phyloP scores from a whole-genome alignment of 768 basidiomycete species.

The Kwoniella sp. region DNA sequence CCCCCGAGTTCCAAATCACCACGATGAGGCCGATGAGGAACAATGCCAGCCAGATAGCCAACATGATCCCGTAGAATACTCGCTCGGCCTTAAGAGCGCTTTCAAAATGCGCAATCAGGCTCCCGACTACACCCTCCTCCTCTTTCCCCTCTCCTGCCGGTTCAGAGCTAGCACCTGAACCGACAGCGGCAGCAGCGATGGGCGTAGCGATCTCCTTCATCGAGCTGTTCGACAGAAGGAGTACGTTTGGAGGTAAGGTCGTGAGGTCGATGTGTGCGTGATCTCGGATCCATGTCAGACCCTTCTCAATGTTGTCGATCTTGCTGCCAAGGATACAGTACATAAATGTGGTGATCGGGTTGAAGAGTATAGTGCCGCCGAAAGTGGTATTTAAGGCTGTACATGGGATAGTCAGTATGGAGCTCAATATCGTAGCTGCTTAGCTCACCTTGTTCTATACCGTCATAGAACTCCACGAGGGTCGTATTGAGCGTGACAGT shows the following conservation, averaged over 20 bases:
- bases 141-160: too few species aligned
- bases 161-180: conserved; percentile 57
- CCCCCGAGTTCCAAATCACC: conserved; percentile 45
- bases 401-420: not conserved
- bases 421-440: not conserved
- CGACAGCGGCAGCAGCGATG: conserved; percentile 70
- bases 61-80: conserved; percentile 75
- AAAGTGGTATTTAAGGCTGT: conserved; percentile 58
- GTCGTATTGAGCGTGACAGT: conserved; percentile 83
- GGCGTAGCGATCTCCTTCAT: conserved; percentile 73
- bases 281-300: conserved; percentile 83
- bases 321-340: conserved; percentile 88
- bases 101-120: conserved; percentile 69
- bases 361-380: conserved; percentile 74
- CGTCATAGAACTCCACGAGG: conserved; percentile 77
- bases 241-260: conserved; percentile 65
- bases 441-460: conserved; percentile 68
- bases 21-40: conserved; percentile 64
- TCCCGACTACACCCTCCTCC: conserved; percentile 63
- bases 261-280: conserved; percentile 79
- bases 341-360: conserved; percentile 79
- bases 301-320: conserved; percentile 76
- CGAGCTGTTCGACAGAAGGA: conserved; percentile 67
- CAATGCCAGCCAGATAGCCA: conserved; percentile 76
- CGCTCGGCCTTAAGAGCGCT: conserved; percentile 71